Evolutionary conservation across 495 filamentous ascomycete genomes (phyloP).

Genomic region (Xylaria castorea): DNA sequence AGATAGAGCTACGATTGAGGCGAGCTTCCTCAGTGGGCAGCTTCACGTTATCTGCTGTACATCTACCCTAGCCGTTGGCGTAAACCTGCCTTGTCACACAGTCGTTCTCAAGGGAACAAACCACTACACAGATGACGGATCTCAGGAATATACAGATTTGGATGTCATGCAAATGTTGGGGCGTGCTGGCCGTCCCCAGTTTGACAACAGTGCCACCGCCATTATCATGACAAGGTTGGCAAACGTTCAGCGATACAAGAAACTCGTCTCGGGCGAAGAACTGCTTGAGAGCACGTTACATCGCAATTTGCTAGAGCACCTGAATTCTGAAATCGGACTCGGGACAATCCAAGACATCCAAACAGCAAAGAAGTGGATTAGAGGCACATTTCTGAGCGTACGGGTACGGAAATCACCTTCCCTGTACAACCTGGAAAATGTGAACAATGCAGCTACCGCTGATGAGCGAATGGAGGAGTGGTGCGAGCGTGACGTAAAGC

Average conservation of each 20-base stretch:
- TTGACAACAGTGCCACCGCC: slow-evolving; percentile 82
- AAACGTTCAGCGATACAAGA: slow-evolving; percentile 77
- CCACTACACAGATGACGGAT: slow-evolving; percentile 67
- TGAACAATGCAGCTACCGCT: slow-evolving; percentile 53
- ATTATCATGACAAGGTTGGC: slow-evolving; percentile 82
- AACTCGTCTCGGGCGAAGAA: slow-evolving; percentile 82
- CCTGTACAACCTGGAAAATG: slow-evolving; percentile 69
- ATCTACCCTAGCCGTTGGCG: slow-evolving; percentile 88
- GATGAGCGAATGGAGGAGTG: slow-evolving; percentile 79
- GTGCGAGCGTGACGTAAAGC: slow-evolving; percentile 77
- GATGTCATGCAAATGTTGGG: slow-evolving; percentile 99
- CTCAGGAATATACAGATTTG: slow-evolving; percentile 83
- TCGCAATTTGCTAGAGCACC: slow-evolving; percentile 85
- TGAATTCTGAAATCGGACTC: slow-evolving; percentile 92
- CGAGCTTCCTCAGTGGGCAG: slow-evolving; percentile 74
- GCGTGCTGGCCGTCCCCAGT: slow-evolving; percentile 91
- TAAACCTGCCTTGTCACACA: slow-evolving; percentile 92
- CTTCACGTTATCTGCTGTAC: slow-evolving; percentile 94
- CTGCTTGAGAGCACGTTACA: slow-evolving; percentile 88
- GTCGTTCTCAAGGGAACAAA: slow-evolving; percentile 93
- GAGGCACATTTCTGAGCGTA: slow-evolving; percentile 86
- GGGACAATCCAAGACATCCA: slow-evolving; percentile 74
- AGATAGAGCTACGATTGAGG: slow-evolving; percentile 77
- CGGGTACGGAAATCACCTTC: slow-evolving; percentile 79
- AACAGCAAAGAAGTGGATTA: slow-evolving; percentile 83